Evolutionary conservation across 1,284 basidiomycete species (phyloP), one percentile per base, ranked within the genome.

Genomic region (Pseudozyma pruni): DNA sequence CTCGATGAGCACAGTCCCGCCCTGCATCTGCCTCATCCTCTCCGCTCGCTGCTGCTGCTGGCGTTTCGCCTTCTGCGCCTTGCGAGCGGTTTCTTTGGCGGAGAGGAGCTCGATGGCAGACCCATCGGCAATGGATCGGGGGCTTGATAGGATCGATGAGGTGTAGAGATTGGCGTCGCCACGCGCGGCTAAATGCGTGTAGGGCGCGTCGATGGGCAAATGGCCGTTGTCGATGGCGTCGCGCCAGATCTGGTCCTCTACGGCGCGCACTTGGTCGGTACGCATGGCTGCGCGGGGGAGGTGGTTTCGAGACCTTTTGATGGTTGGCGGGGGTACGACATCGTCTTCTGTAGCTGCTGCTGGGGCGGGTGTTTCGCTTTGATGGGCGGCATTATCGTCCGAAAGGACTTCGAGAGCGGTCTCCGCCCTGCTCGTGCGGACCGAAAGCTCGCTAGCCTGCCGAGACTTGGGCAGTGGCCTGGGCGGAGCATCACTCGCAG

Each of bases 1-100:
- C 50, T 76, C 70, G 45, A 76, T 66, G 27, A 76, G 54, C 16
- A 76, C 75, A 16, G 75, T 73, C 2, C 73, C 73, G 17, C 75
- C 74, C 44, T 75, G 73, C 63, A 76, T 63, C 31, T 58, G 43
- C 32, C 34, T 37, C 17, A 42, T 44, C 35, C 50, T 42, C 20
- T 61, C 58, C 6, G 45, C 46, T 14, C 45, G 52, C 44, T 54
- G 50, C 17, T 49, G 41, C 35, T 40, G 50, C 46, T 38, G 40
- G 16, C 27, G 22, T 17, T 48, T 53, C 22, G 25, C 46, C 17
- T 20, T 38, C n/a, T 51, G 46, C 29, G 40, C 48, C n/a, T 48
- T 34, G 10, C 49, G 35, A 27, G 31, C 34, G 35, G 51, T 55
- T 19, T 59, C 56, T 16, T 54, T 38, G 34, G 52, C 37, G 0